Evolutionary conservation across 2,329 filamentous ascomycete species (phyloP), one percentile per base, ranked within the genome.

Genomic region (Cladosporium halotolerans): DNA sequence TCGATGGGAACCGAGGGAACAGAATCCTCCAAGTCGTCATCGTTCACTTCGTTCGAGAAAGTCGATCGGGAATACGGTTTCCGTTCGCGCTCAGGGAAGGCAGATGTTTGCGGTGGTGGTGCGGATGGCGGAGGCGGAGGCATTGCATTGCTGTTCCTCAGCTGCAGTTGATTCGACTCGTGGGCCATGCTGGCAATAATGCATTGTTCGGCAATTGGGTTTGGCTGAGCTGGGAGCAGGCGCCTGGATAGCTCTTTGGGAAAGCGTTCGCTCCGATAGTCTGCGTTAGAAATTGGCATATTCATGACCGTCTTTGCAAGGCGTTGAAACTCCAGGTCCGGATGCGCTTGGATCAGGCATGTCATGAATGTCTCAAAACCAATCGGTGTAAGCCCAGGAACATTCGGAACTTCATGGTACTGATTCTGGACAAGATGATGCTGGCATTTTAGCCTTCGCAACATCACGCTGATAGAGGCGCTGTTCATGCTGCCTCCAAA

Each of bases 171-270:
- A 58, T 75, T 58, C 77, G 65, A 59, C 48, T 67, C 66, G 36
- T 67, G 64, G 44, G 60, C 60, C 44, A 67, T 53, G 42, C 64
- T 66, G 41, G 79, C 76, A 14, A 83, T 79, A 8, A 91, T 72
- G 16, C 81, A 72, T 56, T 83, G 79, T 52, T 82, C 79, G 1
- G 80, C 73, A 32, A 79, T 72, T 0, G 77, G 62, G 59, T 89
- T 81, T 1, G 79, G 74, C 7, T 70, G 68, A 0, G 73, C 72
- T 0, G 89, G 89, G 38, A 95, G 80, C 3, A 93, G 75, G 48
- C 85, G 79, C 39, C 89, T 77, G 1, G 88, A 84, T 2, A 95
- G 77, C 60, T 90, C 84, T 58, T 88, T 89, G 0, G 89, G 90
- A 52, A 95, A 84, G 2, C 86, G 77, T 68, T 91, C 87, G 9